Base-by-base conservation (phyloP, 1,284 basidiomycete species). In the Tranzscheliella williamsii region DNA sequence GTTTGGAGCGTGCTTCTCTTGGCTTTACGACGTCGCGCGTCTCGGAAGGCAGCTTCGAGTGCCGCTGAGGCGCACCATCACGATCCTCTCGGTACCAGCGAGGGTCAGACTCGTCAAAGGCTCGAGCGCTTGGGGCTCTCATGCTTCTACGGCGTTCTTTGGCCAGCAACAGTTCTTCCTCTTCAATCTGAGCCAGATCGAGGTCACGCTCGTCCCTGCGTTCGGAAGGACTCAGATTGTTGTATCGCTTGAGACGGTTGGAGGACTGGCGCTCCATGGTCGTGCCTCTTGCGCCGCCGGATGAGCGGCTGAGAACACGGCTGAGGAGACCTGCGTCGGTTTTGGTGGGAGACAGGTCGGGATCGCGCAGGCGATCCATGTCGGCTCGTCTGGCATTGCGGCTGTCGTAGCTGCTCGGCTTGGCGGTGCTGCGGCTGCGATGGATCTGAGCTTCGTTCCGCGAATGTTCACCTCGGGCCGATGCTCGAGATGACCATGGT, bases 141-240 rank as follows among this genome's bases (percentile, higher is more conserved):
- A 34, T 52, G 58, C 38, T 44, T 55, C 35, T 51, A 42, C 44
- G 42, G 51, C 35, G 35, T 37, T 37, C 20, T 21, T 21, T 6
- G n/a, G 52, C 58, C 23, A 52, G 44, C 9, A 62, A 41, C 53
- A 53, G 52, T 37, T 63, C 60, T 31, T 63, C 60, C 34, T 62
- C 58, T 24, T 62, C 58, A 48, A 62, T 62, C 13, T 48, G 44
- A 2, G 47, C 47, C 2, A 63, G 53, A 15, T 63, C 53, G 26
- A 44, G 44, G 24, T 56, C 58, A 20, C 35, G 41, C 17, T 56
- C 53, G 29, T 56, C 52, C 15, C 52, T 40, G 31, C 60, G 49
- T 15, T 44, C 41, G 18, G 42, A 12, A 12, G 49, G 42, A n/a
- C 24, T 30, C 15, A 41, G 41, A 22, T 49, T 31, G 53, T 42